Evolutionary conservation across 2,329 filamentous ascomycete species (phyloP), one percentile per base, ranked within the genome.

Genomic region (Apiospora kogelbergensis): DNA sequence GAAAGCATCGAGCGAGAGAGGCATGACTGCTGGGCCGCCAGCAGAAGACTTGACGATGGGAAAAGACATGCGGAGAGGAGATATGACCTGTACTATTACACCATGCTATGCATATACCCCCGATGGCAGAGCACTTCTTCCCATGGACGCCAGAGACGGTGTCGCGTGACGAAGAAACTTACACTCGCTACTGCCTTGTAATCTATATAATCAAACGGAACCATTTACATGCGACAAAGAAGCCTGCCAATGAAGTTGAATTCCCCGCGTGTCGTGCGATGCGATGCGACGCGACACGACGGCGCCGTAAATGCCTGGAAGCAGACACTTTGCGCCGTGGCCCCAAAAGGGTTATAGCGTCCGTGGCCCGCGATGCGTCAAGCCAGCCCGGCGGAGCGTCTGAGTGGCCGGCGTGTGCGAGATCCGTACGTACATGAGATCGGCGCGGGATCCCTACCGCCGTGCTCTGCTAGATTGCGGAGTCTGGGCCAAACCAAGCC

Each of bases 151-250:
- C 67, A 48, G 60, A 30, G 66, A 10, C 44, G 67, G 33, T 41
- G 67, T 68, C 67, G 60, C 42, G 46, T 68, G 68, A 70, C 45
- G 42, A 24, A 65, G 67, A 70, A 53, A 24, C 63, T 65, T 67
- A 70, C 69, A 70, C 67, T 70, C 69, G 69, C 69, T 70, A 70
- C 67, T 70, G 69, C 67, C 69, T 48, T 70, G 67, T 70, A 70
- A 53, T 66, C 44, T 66, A 68, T 68, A 42, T 70, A 70, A 70
- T 70, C 46, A 45, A 68, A 70, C 53, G 42, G 65, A 48, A 66
- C 33, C 15, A 66, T 37, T 46, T 45, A 65, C 63, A 45, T 45
- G 63, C 63, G 45, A 65, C 7, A 45, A 65, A n/a, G 24, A 30
- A 45, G 20, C 3, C 30, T 33, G 46, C 9, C 17, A 30, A 60